Evolutionary conservation across 305 asterid species (phyloP), one percentile per base, ranked within the genome.

Genomic region (Ajuga reptans): DNA sequence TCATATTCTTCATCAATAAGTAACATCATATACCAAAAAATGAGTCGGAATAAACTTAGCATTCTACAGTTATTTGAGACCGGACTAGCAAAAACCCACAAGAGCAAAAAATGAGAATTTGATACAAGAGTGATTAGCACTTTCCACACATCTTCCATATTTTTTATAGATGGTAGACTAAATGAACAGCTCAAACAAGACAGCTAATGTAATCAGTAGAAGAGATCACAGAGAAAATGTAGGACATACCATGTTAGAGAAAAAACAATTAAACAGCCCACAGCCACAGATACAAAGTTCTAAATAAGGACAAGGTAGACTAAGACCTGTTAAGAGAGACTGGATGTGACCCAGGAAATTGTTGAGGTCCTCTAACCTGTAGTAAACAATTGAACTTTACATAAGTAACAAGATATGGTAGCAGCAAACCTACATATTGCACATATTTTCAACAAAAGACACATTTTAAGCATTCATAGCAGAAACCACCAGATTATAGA

Each of bases 281-380:
- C 56, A 27, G 27, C 27, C 27, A 21, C 27, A 2, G 27, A 62
- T 31, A 68, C 71, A 56, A 55, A 31, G 36, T 63, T 31, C 27
- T 14, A 63, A 31, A 64, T 49, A 17, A 78, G 39, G 61, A 68
- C 58, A 64, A 65, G 60, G 65, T 14, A 14, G 74, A 75, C 17
- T 37, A 37, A 68, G 57, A 94, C 99, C 98, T 91, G 94, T 85
- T 80, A 31, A 94, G 92, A 73, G 99, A 94, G 80, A 94, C 98
- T 66, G 99, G 99, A 82, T 94, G 99, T 5, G 97, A 94, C 37
- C 98, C 98, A 50, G 99, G 98, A 80, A 94, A 94, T 15, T 87
- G 90, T 51, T 79, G 82, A 58, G 72, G 68, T 70, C 89, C 91
- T 77, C 90, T 86, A 39, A 49, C 88, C 99, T 94, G 96, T 47